phyloP scores from a whole-genome alignment of 2,329 filamentous ascomycete genomes.

The Penicillium sp. region DNA sequence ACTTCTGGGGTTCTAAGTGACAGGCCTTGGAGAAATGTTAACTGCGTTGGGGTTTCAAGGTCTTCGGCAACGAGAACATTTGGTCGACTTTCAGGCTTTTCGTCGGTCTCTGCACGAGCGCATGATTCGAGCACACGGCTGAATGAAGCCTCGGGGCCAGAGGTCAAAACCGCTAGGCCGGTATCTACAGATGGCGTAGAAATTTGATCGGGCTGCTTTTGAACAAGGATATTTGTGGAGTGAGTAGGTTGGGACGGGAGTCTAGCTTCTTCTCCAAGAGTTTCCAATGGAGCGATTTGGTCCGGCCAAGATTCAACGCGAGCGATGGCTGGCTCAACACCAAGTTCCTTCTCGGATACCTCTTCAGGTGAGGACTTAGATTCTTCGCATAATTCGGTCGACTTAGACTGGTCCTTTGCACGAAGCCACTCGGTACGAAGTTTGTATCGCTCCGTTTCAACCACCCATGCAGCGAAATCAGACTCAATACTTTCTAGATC shows the following conservation, averaged over 20 bases:
- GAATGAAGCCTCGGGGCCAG: constrained; percentile 3
- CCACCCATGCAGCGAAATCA: constrained; percentile 78
- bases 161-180: background rate
- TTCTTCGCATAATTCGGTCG: background rate
- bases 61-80: constrained; percentile 10
- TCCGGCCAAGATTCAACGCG: background rate
- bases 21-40: constrained; percentile 1
- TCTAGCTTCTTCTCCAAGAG: constrained; percentile 23
- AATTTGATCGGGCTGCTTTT: background rate
- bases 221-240: background rate
- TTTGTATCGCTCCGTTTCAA: constrained; percentile 73
- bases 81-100: background rate
- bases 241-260: background rate
- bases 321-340: background rate
- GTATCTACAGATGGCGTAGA: background rate
- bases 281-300: constrained; percentile 15
- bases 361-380: constrained; percentile 5
- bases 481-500: constrained; percentile 77
- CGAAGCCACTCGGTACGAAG: constrained; percentile 61
- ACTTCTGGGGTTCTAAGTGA: background rate
- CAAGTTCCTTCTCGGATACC: background rate
- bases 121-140: background rate
- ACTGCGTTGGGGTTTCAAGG: constrained; percentile 15
- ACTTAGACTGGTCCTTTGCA: constrained; percentile 14
- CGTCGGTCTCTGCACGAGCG: background rate